These are phyloP conservation scores for Flaveria bidentis DNA, from an alignment of 129 eudicot genomes.

Conservation along the genomic window DNA sequence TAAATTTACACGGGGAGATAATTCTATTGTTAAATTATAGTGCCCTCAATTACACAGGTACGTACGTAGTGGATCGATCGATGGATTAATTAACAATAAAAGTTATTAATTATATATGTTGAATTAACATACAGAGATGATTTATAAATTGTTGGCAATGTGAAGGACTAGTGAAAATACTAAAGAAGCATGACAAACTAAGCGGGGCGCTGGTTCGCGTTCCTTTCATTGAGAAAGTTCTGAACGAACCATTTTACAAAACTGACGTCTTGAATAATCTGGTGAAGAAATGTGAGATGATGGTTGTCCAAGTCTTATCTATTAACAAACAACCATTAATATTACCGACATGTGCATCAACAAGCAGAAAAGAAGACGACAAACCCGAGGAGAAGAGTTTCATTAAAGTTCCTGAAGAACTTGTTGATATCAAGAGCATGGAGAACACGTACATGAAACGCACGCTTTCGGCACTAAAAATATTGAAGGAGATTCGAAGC, in stretches of 20 bases:
- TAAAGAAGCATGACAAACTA: slow-evolving; percentile 79
- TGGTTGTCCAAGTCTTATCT: slow-evolving; percentile 49
- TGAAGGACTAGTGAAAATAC: slow-evolving; percentile 72
- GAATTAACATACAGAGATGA: too few relatives aligned
- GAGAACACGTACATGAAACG: slow-evolving; percentile 61
- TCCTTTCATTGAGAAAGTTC: slow-evolving; percentile 75
- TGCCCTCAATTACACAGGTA: slow-evolving; percentile 77
- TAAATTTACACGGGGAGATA: slow-evolving; percentile 80
- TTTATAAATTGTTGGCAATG: background rate
- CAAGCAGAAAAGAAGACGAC: slow-evolving; percentile 30
- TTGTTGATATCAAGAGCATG: slow-evolving; percentile 52
- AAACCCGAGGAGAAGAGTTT: slow-evolving; percentile 25
- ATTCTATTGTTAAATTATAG: slow-evolving; percentile 74
- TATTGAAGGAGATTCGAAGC: slow-evolving; percentile 54
- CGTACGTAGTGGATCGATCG: too few relatives aligned
- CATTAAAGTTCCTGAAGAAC: slow-evolving; percentile 55
- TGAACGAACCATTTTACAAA: slow-evolving; percentile 65
- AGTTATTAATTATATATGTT: background rate
- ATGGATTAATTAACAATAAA: background rate
- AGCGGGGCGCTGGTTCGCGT: slow-evolving; percentile 72
- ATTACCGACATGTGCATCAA: slow-evolving; percentile 34
- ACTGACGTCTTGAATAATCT: slow-evolving; percentile 56
- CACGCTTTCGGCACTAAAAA: slow-evolving; percentile 52
- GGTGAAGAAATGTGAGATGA: slow-evolving; percentile 58
- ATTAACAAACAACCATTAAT: slow-evolving; percentile 28